Evolutionary conservation across 345 rosid species (phyloP).

Genomic region (Populus euphratica): DNA sequence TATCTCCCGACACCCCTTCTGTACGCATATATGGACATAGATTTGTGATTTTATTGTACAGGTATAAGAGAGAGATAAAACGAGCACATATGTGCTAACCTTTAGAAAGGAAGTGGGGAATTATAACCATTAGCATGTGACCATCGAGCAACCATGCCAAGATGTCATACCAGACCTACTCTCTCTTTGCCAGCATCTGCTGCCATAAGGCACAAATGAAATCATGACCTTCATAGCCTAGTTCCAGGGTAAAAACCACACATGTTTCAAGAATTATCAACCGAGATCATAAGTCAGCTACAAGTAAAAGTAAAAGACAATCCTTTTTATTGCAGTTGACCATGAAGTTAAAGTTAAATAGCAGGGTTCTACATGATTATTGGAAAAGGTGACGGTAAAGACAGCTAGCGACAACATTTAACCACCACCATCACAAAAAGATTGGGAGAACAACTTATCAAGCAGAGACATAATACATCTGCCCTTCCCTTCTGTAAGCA

Average conservation of each 20-base stretch:
- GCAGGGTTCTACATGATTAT: conserved; percentile 10
- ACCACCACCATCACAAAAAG: conserved; percentile 3
- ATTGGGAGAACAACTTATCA: conserved; percentile 7
- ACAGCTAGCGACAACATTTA: conserved; percentile 5
- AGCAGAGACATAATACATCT: conserved; percentile 1
- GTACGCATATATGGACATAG: not conserved
- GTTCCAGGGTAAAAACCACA: not conserved
- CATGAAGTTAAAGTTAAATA: not conserved
- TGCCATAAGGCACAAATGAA: no score
- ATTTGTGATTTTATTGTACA: not conserved
- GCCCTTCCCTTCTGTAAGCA: not conserved
- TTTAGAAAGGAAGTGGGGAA: not conserved
- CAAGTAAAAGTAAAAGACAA: not conserved
- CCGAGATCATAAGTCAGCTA: not conserved
- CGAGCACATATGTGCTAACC: not conserved
- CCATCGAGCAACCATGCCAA: not conserved
- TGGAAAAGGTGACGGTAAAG: conserved; percentile 8
- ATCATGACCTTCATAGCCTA: not conserved
- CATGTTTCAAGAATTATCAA: not conserved
- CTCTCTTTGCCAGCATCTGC: not conserved
- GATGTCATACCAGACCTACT: not conserved
- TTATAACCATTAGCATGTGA: not conserved
- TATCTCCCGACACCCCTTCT: not conserved
- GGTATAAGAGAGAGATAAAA: not conserved
- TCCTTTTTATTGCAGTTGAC: conserved; percentile 1